phyloP scores from a whole-genome alignment of 139 green algal species.

The Chlamydomonas urium region DNA sequence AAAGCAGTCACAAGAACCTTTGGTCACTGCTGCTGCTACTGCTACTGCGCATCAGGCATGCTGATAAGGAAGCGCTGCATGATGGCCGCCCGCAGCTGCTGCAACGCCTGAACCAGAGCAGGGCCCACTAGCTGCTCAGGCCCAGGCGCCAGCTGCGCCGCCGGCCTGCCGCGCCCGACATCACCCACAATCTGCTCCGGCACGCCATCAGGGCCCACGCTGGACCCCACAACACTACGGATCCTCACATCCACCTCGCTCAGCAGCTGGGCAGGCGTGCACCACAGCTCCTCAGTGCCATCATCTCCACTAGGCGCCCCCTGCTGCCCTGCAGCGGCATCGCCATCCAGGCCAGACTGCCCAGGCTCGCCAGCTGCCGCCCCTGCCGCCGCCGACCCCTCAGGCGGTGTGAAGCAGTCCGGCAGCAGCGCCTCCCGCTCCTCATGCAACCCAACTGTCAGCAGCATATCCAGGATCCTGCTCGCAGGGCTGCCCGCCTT shows the following conservation, averaged over 20 bases:
- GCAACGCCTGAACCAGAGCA: too few species aligned
- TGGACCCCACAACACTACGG: neutral
- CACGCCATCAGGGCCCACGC: neutral
- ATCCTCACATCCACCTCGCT: slow-evolving; percentile 39
- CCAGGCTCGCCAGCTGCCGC: slow-evolving; percentile 1
- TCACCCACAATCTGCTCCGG: too few species aligned
- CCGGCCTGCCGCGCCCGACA: too few species aligned
- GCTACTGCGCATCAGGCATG: too few species aligned
- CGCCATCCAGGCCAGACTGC: neutral
- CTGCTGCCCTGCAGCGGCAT: neutral
- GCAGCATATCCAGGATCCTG: slow-evolving; percentile 41
- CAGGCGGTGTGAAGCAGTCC: slow-evolving; percentile 55
- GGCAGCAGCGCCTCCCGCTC: slow-evolving; percentile 41
- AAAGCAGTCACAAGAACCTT: neutral
- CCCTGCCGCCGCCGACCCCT: neutral
- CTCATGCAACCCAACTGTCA: slow-evolving; percentile 19
- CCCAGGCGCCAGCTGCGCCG: too few species aligned
- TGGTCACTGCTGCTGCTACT: neutral
- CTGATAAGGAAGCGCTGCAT: too few species aligned
- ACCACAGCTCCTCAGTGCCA: slow-evolving; percentile 42
- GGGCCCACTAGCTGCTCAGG: too few species aligned
- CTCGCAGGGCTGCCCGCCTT: slow-evolving; percentile 31
- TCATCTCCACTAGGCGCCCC: neutral
- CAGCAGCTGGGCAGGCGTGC: slow-evolving; percentile 45
- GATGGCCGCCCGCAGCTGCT: too few species aligned